Conservation (phyloP, 495 filamentous ascomycete genomes). For the Rusavskia elegans region DNA sequence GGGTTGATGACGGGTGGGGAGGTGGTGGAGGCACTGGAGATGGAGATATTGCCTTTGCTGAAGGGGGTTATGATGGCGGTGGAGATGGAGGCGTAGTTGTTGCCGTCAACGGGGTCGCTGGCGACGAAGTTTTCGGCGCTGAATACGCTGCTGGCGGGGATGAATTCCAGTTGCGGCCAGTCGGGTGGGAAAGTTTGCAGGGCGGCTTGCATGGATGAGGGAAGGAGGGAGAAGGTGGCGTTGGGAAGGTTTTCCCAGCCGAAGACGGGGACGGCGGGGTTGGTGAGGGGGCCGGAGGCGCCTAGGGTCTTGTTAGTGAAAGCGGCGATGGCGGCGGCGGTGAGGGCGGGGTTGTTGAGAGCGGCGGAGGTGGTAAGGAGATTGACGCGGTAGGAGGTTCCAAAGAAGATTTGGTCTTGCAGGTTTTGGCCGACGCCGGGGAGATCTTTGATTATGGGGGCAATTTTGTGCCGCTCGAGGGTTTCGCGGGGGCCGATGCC, state of each 20-base stretch:
- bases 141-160: constrained; percentile 15
- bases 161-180: constrained; percentile 35
- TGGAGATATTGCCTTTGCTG: constrained; percentile 38
- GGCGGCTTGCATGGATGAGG: neutral
- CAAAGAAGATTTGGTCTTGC: constrained; percentile 19
- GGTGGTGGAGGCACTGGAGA: constrained; percentile 24
- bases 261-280: neutral
- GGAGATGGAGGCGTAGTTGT: constrained; percentile 30
- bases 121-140: constrained; percentile 1
- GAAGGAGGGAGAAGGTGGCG: neutral
- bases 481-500: constrained; percentile 21
- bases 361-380: neutral
- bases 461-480: constrained; percentile 15
- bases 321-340: neutral
- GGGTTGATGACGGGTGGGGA: constrained; percentile 38
- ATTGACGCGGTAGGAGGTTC: neutral
- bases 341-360: neutral
- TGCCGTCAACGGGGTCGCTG: constrained; percentile 19
- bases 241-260: constrained; percentile 4
- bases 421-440: constrained; percentile 17
- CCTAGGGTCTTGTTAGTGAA: neutral
- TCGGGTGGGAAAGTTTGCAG: constrained; percentile 2
- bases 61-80: constrained; percentile 28
- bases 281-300: constrained; percentile 19
- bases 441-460: constrained; percentile 10